Evolutionary conservation across 2,329 filamentous ascomycete species (phyloP).

Genomic region (Colletotrichum neosansevieriae): DNA sequence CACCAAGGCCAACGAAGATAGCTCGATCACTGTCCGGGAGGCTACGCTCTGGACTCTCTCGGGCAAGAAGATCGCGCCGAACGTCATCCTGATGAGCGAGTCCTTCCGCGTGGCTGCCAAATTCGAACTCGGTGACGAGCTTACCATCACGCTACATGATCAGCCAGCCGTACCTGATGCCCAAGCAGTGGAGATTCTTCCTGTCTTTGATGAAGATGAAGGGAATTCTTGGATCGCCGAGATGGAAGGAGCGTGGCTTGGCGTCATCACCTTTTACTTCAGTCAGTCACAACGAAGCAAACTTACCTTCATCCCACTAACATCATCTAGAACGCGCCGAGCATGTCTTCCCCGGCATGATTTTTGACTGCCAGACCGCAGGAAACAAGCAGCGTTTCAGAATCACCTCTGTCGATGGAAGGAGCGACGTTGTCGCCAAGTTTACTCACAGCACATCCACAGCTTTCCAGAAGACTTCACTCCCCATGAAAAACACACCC

Average conservation of each 20-base stretch:
- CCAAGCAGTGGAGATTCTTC: slow-evolving; percentile 57
- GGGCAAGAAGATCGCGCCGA: slow-evolving; percentile 73
- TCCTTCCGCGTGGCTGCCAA: slow-evolving; percentile 78
- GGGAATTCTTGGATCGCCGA: slow-evolving; percentile 51
- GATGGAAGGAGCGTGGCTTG: slow-evolving; percentile 42
- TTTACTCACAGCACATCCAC: slow-evolving; percentile 49
- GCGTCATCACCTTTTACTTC: slow-evolving; percentile 31
- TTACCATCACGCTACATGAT: slow-evolving; percentile 69
- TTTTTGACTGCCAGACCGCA: slow-evolving; percentile 72
- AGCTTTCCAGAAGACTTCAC: too few relatives aligned
- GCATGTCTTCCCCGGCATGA: slow-evolving; percentile 76
- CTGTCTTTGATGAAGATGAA: slow-evolving; percentile 19
- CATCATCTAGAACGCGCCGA: slow-evolving; percentile 69
- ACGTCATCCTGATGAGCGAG: slow-evolving; percentile 79
- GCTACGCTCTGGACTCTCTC: slow-evolving; percentile 64
- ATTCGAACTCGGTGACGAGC: slow-evolving; percentile 77
- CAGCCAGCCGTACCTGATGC: slow-evolving; percentile 65
- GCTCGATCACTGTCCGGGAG: slow-evolving; percentile 51
- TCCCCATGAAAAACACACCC: too few relatives aligned
- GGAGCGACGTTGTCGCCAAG: slow-evolving; percentile 57
- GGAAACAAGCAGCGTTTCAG: slow-evolving; percentile 72
- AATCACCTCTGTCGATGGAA: slow-evolving; percentile 66
- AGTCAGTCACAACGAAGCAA: slow-evolving; percentile 1
- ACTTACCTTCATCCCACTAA: background rate
- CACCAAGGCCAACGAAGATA: slow-evolving; percentile 46